Base-by-base conservation (phyloP, 2,329 filamentous ascomycete species). In the Aspergillus felis region DNA sequence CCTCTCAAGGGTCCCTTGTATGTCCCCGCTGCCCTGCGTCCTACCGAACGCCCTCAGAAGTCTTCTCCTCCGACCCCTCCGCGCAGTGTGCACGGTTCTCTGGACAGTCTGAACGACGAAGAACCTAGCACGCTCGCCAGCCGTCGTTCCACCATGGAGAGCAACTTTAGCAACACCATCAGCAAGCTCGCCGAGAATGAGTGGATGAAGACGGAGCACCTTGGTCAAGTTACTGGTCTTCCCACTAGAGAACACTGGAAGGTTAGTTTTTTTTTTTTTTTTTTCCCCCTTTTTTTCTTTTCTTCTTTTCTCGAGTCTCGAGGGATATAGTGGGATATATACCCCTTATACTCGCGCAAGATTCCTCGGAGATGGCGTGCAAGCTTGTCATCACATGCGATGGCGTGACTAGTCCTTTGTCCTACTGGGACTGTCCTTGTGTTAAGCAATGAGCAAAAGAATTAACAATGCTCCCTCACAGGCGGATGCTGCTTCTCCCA, bases 171-270 rank as follows among this genome's bases (percentile, higher is more conserved):
- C 55, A 70, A 72, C 10, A 53, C 51, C 17, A 71, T 81, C 57
- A 78, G 77, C 60, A 78, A 80, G 62, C 69, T 81, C 51, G 76
- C 78, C 50, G 80, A 80, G 64, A 76, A 82, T 56, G 80, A 82
- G 61, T 82, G 79, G 76, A 76, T 79, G 66, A 79, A 80, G 58
- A 76, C 77, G 51, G 76, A 78, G 57, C 79, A 82, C 44, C 72
- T 84, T 51, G 83, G 82, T 24, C 76, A 80, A 48, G 81, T 86
- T 3, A 83, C 82, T 14, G 85, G 85, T 4, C 76, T 79, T 20
- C 85, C 85, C 3, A 87, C 84, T 6, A 79, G 81, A 58, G 83
- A 85, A 57, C 85, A 87, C 72, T 88, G 85, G 85, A 86, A 87
- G 79, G 82, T 84, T 75, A 71, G 81, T 79, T 64, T 54, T 27